Base-by-base conservation (phyloP, 495 filamentous ascomycete species). In the Oidiodendron maius region DNA sequence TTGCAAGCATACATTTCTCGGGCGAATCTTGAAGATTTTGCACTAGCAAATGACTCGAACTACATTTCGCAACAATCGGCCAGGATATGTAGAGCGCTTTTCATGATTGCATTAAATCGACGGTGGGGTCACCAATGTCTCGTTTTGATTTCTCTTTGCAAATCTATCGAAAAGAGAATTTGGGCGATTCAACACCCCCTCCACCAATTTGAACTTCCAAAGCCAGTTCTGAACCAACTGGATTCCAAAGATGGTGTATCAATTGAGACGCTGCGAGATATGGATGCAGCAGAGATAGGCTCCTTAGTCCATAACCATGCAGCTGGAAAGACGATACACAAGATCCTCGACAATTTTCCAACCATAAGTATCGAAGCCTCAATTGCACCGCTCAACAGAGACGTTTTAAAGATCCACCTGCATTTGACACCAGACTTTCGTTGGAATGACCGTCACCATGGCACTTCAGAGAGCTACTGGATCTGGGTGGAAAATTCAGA, bases 401-500 rank as follows among this genome's bases (percentile, higher is more conserved):
- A 99, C 60, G 91, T 99, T 15, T 71, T 99, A 41, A 77, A 91
- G 20, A 86, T 99, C 51, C 83, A 84, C 46, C 78, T 99, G 0
- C 87, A 67, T 41, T 72, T 99, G 25, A 89, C 82, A 3, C 86
- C 94, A 0, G 90, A 97, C 20, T 99, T 97, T 63, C 76, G 71
- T 11, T 99, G 93, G 93, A 96, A 95, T 52, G 94, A 99, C 53
- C 82, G 82, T n/a, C 77, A 96, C 41, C 88, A 99, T 64, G 94
- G 94, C 2, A 84, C 80, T 3, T 95, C 91, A 2, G 93, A 99
- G 60, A 90, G 89, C 16, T 99, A 93, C 66, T 97, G 91, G 81
- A 83, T 97, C 40, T 97, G 94, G 94, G 91, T 97, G 13, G 93
- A 99, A 66, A 95, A 97, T 60, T 96, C 91, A 0, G 94, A 97